Conservation (phyloP, 805 yeast species). For the Zygosaccharomyces pseudorouxii region DNA sequence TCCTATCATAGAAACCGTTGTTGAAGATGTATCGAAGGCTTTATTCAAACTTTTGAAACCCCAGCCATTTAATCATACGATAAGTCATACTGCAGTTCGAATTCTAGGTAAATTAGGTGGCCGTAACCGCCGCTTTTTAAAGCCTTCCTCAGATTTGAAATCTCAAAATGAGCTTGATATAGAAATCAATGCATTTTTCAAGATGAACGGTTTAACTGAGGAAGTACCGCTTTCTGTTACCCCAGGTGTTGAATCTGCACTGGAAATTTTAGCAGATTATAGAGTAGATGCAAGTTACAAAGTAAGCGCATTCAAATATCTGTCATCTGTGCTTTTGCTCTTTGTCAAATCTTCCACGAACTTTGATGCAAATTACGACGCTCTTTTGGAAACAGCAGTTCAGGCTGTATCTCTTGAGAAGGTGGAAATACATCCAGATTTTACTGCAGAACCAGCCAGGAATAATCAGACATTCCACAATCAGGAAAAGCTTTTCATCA, state of each 20-base stretch:
- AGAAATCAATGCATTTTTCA: constrained; percentile 63
- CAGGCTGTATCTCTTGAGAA: constrained; percentile 34
- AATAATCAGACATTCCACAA: constrained; percentile 48
- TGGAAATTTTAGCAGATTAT: constrained; percentile 67
- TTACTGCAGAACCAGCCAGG: constrained; percentile 38
- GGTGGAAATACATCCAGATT: constrained; percentile 35
- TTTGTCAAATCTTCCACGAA: constrained; percentile 46
- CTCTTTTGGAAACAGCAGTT: constrained; percentile 48
- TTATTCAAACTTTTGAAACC: constrained; percentile 89
- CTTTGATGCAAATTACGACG: constrained; percentile 39
- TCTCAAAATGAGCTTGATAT: constrained; percentile 54
- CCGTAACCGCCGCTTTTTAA: constrained; percentile 79
- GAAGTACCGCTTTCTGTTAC: constrained; percentile 72
- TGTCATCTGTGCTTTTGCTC: constrained; percentile 60
- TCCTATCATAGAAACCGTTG: constrained; percentile 94
- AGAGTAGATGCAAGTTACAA: constrained; percentile 57
- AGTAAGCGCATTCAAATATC: constrained; percentile 69
- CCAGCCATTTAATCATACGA: constrained; percentile 90
- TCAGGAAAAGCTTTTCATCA: constrained; percentile 61
- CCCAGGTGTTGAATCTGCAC: constrained; percentile 76
- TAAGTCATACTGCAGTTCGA: constrained; percentile 89
- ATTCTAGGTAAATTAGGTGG: constrained; percentile 96
- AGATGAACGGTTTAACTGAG: constrained; percentile 60
- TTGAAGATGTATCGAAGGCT: constrained; percentile 90
- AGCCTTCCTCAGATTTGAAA: constrained; percentile 64